Evolutionary conservation across 768 basidiomycete species (phyloP), one percentile per base, ranked within the genome.

Genomic region (Auriscalpium microsporum): DNA sequence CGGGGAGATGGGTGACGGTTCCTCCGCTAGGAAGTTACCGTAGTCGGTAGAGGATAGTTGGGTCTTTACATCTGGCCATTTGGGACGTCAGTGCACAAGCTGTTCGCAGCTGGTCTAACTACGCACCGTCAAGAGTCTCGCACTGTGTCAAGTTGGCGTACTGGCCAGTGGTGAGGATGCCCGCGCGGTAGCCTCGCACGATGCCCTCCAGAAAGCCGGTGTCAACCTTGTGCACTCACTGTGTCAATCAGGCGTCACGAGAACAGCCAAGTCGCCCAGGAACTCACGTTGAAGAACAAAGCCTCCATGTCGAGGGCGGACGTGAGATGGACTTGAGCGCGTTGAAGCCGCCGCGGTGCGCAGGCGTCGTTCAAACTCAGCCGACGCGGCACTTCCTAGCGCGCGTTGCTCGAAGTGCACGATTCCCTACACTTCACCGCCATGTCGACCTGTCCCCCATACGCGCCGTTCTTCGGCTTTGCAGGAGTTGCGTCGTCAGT

Each of bases 11-110:
- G 94, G 94, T 23, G 92, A 79, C 2, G 95, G 86, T 69, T 99
- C 96, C 65, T 97, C 97, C 33, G 95, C 86, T 47, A 99, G 86
- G 72, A 99, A 99, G 73, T 91, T 95, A 66, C 94, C 94, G 69
- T 99, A 99, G 73, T 99, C 96, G 6, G 95, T 98, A 11, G 94
- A 83, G 14, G 92, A 89, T 35, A 99, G 78, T 67, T 99, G 96
- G 47, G 96, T 94, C 59, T 91, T 80, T 71, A 99, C 85, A 72
- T 99, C 96, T 98, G 64, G 3, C 4, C n/a, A 45, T 8, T 50
- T 16, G 38, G 37, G 23, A 14, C 10, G 28, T 36, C 14, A 21
- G 23, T 11, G 8, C 5, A 11, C 17, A 37, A 21, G 21, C 7
- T 44, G 33, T 21, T 6, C 7, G 34, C 4, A 23, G 4, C 37